These are phyloP conservation scores for Sisymbrium altissimum DNA, from an alignment of 345 rosid genomes.

Conservation along the genomic window DNA sequence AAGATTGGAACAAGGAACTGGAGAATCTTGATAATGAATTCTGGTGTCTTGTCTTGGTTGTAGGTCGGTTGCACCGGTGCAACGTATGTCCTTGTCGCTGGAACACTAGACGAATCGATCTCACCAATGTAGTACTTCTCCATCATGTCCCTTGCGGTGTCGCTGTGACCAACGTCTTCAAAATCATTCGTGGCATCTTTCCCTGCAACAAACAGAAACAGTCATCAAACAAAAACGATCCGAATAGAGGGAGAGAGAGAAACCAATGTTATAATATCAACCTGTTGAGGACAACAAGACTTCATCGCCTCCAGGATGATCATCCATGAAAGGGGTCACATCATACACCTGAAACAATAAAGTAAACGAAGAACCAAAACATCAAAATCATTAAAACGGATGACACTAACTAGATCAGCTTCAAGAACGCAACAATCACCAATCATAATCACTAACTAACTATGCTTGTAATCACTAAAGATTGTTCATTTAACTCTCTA, in stretches of 20 bases:
- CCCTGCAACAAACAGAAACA: constrained; percentile 42
- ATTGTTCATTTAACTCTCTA: neutral
- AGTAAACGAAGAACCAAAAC: neutral
- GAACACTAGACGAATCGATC: constrained; percentile 59
- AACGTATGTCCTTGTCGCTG: constrained; percentile 47
- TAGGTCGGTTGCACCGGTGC: constrained; percentile 47
- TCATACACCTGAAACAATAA: constrained; percentile 70
- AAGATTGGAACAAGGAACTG: constrained; percentile 86
- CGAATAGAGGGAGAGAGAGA: neutral
- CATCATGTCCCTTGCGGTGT: constrained; percentile 81
- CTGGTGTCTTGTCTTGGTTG: constrained; percentile 60
- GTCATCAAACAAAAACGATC: neutral
- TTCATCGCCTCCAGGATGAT: constrained; percentile 99
- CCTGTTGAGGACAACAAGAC: constrained; percentile 92
- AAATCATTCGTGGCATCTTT: constrained; percentile 92
- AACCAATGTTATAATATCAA: constrained; percentile 1
- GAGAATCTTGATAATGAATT: constrained; percentile 68
- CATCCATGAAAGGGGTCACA: constrained; percentile 95
- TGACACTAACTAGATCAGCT: neutral
- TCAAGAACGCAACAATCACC: neutral
- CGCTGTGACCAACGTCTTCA: constrained; percentile 97
- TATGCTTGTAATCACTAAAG: neutral
- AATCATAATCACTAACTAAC: neutral
- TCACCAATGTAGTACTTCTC: constrained; percentile 68
- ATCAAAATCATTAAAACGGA: neutral